Base-by-base conservation (phyloP, 179 eudicot genomes). In the Spinacia oleracea region DNA sequence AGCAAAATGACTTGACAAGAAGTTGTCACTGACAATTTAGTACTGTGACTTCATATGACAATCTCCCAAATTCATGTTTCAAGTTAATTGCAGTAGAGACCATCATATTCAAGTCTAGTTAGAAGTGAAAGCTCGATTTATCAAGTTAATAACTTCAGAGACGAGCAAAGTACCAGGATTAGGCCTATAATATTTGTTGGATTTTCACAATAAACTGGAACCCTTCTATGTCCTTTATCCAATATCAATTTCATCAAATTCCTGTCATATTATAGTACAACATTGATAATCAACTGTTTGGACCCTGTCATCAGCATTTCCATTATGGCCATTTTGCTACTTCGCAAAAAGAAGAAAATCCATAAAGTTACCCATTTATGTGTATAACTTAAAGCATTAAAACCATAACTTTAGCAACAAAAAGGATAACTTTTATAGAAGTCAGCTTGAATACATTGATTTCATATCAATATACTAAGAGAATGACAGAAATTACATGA, bases 161-260 rank as follows among this genome's bases (percentile, higher is more conserved):
- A 20, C 9, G 11, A 50, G 8, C 29, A 27, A 69, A 34, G 11
- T 88, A 90, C 96, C 92, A 93, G 84, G 78, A 93, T 71, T 59
- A 91, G 91, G 40, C 96, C 97, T 74, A 93, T 89, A 48, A 90
- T 89, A 75, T 90, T 93, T 72, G 85, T 88, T 43, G 92, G 89
- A 82, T 94, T 91, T 84, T 88, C 93, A 73, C 87, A 92, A 85
- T 89, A 94, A 73, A 92, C 96, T 9, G 96, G 97, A 77, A 94
- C 86, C 79, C 98, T 88, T 81, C 97, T 94, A 70, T 92, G 94
- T 62, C 98, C 97, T 83, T 84, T 88, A 84, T 90, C 94, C 90
- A 90, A 76, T 78, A 94, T 83, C 65, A 84, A 70, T 68, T 79
- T 90, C 96, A 91, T 94, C 87, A 89, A 32, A 71, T 79, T 75